Conservation (phyloP, 106 monocot genomes). For the Acorus gramineus region DNA sequence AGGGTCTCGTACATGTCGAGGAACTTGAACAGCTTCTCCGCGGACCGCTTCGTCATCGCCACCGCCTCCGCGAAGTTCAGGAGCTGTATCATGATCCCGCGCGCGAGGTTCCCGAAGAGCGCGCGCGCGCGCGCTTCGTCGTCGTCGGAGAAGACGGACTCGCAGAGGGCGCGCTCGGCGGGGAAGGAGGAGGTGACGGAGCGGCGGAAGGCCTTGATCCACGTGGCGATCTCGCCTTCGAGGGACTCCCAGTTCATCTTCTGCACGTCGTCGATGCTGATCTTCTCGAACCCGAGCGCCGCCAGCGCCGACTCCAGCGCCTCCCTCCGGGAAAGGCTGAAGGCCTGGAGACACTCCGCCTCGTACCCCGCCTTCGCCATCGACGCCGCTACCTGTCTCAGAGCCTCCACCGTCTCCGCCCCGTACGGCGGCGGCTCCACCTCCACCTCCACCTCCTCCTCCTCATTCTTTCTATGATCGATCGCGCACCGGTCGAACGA, state of each 20-base stretch:
- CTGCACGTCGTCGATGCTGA: conserved; percentile 45
- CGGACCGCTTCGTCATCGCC: conserved; percentile 41
- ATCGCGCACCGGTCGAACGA: not conserved
- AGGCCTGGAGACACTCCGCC: conserved; percentile 38
- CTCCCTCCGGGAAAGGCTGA: conserved; percentile 25
- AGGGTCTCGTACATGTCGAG: conserved; percentile 70
- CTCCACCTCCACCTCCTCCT: not conserved
- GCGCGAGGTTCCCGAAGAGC: conserved; percentile 34
- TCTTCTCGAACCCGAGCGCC: conserved; percentile 30
- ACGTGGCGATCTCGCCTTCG: conserved; percentile 31
- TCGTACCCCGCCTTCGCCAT: conserved; percentile 52
- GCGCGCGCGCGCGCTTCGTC: conserved; percentile 8
- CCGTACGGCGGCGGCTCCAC: conserved; percentile 6
- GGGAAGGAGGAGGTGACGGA: conserved; percentile 16
- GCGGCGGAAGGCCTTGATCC: conserved; percentile 37
- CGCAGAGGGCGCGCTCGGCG: conserved; percentile 31
- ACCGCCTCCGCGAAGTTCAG: conserved; percentile 61
- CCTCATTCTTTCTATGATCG: not conserved
- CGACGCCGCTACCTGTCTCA: conserved; percentile 19
- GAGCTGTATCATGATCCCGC: conserved; percentile 26
- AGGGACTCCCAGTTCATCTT: conserved; percentile 45
- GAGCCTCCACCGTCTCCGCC: conserved; percentile 9
- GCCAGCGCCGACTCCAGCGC: conserved; percentile 16
- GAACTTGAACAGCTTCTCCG: conserved; percentile 74
- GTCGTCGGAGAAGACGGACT: conserved; percentile 21